Evolutionary conservation across 2,329 filamentous ascomycete species (phyloP).

Genomic region (Chrysosporium keratinophilum): DNA sequence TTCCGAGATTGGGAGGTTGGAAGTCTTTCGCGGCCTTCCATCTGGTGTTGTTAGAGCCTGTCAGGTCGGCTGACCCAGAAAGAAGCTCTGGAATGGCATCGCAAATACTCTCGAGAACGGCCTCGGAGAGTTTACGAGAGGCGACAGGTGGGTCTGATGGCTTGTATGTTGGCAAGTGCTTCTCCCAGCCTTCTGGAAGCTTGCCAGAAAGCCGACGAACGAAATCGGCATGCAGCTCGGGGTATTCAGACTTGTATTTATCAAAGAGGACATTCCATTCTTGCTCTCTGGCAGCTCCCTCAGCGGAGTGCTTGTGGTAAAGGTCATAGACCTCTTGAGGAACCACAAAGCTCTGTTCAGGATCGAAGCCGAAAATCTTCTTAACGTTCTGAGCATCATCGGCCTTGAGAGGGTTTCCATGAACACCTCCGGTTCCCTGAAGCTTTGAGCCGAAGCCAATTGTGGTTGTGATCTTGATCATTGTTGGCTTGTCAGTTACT

Average conservation of each 20-base stretch:
- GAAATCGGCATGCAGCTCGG: constrained; percentile 70
- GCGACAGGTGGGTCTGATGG: constrained; percentile 73
- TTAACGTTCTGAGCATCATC: constrained; percentile 93
- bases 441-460: constrained; percentile 93
- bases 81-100: constrained; percentile 75
- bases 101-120: constrained; percentile 80
- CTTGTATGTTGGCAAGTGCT: constrained; percentile 82
- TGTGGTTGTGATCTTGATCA: constrained; percentile 95
- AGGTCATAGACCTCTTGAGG: constrained; percentile 89
- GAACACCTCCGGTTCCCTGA: constrained; percentile 87
- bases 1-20: constrained; percentile 75
- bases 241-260: constrained; percentile 72
- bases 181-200: constrained; percentile 94
- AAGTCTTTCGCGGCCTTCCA: constrained; percentile 98
- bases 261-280: constrained; percentile 92
- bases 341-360: constrained; percentile 82
- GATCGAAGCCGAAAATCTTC: constrained; percentile 91
- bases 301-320: constrained; percentile 72
- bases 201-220: constrained; percentile 67
- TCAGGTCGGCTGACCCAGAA: constrained; percentile 94
- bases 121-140: constrained; percentile 93
- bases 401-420: constrained; percentile 89
- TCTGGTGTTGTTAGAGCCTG: constrained; percentile 94
- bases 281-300: constrained; percentile 79
- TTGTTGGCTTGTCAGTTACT: constrained; percentile 88